A percentile compares a stretch with the other conserved stretches of the same genome.
Conservation (phyloP, 805 yeast genomes). For the Debaryomyces tyrocola region DNA sequence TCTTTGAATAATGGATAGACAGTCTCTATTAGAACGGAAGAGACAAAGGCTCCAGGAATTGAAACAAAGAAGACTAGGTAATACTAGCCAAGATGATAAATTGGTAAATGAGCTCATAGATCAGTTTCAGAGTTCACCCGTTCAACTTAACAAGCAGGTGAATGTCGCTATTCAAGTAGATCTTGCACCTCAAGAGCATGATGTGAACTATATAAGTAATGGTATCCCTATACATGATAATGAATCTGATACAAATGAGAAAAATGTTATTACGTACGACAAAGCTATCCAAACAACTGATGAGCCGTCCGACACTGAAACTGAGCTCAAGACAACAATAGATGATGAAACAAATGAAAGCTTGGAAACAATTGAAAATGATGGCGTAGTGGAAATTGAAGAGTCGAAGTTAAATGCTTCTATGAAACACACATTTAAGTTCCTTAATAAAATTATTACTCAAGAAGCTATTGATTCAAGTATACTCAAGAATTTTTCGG, state of each 20-base stretch:
- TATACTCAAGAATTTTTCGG: conserved; percentile 1
- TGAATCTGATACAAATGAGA: neutral
- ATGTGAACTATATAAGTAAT: neutral
- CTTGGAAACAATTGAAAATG: neutral
- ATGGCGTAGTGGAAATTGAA: conserved; percentile 6
- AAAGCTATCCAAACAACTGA: conserved; percentile 20
- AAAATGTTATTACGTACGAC: conserved; percentile 16
- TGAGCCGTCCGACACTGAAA: conserved; percentile 3
- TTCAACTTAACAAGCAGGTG: conserved; percentile 8
- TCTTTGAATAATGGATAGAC: conserved; percentile 29
- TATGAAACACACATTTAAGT: conserved; percentile 22
- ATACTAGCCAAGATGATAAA: conserved; percentile 30
- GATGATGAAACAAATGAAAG: neutral
- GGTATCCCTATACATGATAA: neutral
- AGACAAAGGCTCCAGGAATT: conserved; percentile 33
- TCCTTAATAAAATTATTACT: conserved; percentile 19
- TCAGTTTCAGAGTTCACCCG: conserved; percentile 7
- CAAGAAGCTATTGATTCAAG: conserved; percentile 8
- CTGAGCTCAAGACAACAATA: neutral
- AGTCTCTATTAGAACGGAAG: conserved; percentile 38
- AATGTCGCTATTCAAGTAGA: conserved; percentile 32
- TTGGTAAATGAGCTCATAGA: conserved; percentile 17
- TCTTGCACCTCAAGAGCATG: neutral
- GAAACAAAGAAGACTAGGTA: conserved; percentile 15
- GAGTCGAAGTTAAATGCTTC: conserved; percentile 18